Conservation (phyloP, 495 filamentous ascomycete genomes). For the Penicillium waksmanii region DNA sequence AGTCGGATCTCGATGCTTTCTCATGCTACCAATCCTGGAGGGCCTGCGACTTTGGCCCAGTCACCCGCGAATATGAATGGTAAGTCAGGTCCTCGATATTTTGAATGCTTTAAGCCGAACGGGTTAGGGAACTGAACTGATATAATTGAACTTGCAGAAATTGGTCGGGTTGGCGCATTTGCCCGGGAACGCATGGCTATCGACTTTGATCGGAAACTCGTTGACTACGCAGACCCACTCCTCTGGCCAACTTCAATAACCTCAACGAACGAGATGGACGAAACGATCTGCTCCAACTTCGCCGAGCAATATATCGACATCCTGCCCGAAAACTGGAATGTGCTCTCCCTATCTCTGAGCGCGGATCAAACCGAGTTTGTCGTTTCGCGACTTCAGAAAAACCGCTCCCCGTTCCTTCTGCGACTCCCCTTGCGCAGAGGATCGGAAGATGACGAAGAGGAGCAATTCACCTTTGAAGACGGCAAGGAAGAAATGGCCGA, state of each 20-base stretch:
- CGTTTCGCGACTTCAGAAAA: conserved; percentile 74
- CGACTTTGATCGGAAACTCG: conserved; percentile 46
- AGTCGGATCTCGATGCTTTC: conserved; percentile 52
- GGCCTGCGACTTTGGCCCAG: conserved; percentile 34
- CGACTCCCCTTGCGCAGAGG: conserved; percentile 82
- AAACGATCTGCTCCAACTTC: conserved; percentile 38
- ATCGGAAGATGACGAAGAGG: conserved; percentile 80
- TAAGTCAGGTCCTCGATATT: conserved; percentile 17
- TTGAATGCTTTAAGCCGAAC: not conserved
- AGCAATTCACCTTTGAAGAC: conserved; percentile 79
- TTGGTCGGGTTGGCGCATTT: conserved; percentile 51
- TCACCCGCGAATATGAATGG: conserved; percentile 51
- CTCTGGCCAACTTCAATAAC: conserved; percentile 38
- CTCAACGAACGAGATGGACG: conserved; percentile 25
- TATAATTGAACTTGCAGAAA: conserved; percentile 33
- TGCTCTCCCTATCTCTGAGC: conserved; percentile 80
- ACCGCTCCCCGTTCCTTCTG: conserved; percentile 77
- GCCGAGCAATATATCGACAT: conserved; percentile 56
- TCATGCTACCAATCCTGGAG: conserved; percentile 42
- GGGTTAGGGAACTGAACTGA: not conserved
- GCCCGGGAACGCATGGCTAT: conserved; percentile 49
- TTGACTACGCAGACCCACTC: conserved; percentile 44
- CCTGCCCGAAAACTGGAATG: conserved; percentile 80
- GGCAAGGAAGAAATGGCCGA: conserved; percentile 78
- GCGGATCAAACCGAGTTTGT: conserved; percentile 80